A percentile compares a stretch with the other conserved stretches of the same genome.
These are phyloP conservation scores for Neofusicoccum kwambonambiense DNA, from an alignment of 2,329 filamentous ascomycete species.

Conservation along the genomic window DNA sequence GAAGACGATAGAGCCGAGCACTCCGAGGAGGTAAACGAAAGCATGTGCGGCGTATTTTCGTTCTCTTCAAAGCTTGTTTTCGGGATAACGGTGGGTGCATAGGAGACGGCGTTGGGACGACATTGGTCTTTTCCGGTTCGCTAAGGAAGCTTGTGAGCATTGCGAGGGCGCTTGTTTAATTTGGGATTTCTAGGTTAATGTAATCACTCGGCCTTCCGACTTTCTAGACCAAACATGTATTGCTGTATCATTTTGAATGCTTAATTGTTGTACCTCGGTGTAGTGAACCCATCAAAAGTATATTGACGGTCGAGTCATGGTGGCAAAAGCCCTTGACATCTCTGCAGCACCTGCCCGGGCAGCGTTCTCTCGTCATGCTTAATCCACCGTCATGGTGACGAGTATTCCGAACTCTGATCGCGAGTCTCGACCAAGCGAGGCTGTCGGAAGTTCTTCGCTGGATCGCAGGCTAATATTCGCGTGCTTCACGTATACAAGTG, in stretches of 20 bases:
- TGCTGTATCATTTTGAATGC: background rate
- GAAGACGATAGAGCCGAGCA: conserved; percentile 2
- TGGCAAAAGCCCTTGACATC: background rate
- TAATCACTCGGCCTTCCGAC: background rate
- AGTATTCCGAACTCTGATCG: background rate
- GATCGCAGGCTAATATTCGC: background rate
- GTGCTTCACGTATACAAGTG: background rate
- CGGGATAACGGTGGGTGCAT: conserved; percentile 1
- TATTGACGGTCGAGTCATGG: background rate
- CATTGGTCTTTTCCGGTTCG: background rate
- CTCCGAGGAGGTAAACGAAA: background rate
- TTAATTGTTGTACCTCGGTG: background rate
- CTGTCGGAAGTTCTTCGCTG: background rate
- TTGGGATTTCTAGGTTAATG: background rate
- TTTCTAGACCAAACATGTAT: background rate
- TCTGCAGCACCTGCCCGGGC: background rate
- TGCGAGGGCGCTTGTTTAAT: conserved; percentile 9
- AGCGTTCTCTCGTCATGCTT: background rate
- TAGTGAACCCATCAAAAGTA: background rate
- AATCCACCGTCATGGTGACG: background rate
- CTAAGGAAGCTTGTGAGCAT: background rate
- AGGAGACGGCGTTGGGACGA: background rate
- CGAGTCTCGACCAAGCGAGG: background rate
- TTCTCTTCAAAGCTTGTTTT: background rate
- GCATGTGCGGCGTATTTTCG: background rate